Conservation (phyloP, 2,329 filamentous ascomycete genomes). For the Lomentospora prolificans region DNA sequence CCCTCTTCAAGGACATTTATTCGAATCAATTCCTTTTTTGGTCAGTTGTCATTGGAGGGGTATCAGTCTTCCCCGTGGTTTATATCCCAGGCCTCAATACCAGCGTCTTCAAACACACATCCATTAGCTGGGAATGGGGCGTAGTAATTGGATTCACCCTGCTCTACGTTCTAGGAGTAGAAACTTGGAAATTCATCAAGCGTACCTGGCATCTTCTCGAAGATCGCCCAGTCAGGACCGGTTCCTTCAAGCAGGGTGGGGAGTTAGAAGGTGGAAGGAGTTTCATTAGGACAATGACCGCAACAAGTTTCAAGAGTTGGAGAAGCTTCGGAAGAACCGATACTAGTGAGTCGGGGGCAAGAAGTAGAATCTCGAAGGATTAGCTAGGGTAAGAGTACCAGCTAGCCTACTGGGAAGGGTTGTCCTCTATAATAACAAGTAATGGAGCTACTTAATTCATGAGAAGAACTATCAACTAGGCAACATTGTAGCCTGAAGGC, state of each 20-base stretch:
- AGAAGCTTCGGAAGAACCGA: slow-evolving; percentile 31
- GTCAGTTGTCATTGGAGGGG: slow-evolving; percentile 48
- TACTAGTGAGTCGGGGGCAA: slow-evolving; percentile 23
- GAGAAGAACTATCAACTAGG: no score
- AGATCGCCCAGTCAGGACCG: slow-evolving; percentile 38
- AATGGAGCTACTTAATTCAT: no score
- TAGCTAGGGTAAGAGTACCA: no score
- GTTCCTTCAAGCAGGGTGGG: slow-evolving; percentile 42
- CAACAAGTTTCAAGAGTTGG: slow-evolving; percentile 41
- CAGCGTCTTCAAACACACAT: slow-evolving; percentile 61
- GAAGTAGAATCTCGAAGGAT: slow-evolving; percentile 3
- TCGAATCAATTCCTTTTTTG: slow-evolving; percentile 62
- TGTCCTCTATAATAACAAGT: no score
- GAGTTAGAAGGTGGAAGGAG: slow-evolving; percentile 34
- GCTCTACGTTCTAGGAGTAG: slow-evolving; percentile 57
- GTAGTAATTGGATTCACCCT: slow-evolving; percentile 54
- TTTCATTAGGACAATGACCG: slow-evolving; percentile 38
- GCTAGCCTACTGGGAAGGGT: no score
- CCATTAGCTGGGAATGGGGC: slow-evolving; percentile 68
- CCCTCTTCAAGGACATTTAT: slow-evolving; percentile 54
- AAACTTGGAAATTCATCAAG: slow-evolving; percentile 65
- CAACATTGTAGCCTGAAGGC: no score
- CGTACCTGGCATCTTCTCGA: slow-evolving; percentile 42
- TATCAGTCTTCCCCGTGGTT: slow-evolving; percentile 58
- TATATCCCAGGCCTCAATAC: slow-evolving; percentile 65